phyloP scores from a whole-genome alignment of 164 flowering plant genomes.

The Litsea cubeba region DNA sequence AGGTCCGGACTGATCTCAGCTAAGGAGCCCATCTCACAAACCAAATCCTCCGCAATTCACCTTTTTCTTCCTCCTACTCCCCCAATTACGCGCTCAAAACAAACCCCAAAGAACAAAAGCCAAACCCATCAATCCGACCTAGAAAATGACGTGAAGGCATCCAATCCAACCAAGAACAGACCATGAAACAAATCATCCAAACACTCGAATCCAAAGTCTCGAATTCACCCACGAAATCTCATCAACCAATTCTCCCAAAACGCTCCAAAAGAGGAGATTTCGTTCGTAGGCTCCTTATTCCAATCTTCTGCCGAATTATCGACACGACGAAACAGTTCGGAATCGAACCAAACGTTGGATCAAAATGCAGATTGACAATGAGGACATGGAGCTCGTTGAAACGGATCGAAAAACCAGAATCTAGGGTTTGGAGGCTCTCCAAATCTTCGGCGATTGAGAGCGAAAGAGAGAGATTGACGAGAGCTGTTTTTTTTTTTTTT shows the following conservation, averaged over 20 bases:
- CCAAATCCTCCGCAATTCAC: neutral
- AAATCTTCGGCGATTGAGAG: too few relatives aligned
- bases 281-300: neutral
- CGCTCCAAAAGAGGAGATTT: neutral
- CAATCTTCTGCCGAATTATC: neutral
- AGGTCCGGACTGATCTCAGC: slow-evolving; percentile 71
- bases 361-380: neutral
- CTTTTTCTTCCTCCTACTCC: neutral
- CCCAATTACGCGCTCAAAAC: neutral
- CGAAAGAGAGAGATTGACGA: too few relatives aligned
- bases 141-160: neutral
- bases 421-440: too few relatives aligned
- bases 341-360: neutral
- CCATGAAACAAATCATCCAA: neutral
- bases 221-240: too few relatives aligned
- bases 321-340: neutral
- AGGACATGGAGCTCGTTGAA: neutral
- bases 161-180: neutral
- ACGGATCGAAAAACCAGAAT: neutral
- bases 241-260: neutral
- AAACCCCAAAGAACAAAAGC: neutral
- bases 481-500: too few relatives aligned
- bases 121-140: neutral
- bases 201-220: neutral
- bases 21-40: slow-evolving; percentile 42